phyloP scores from a whole-genome alignment of 805 yeast species.

The Schwanniomyces vanrijiae region DNA sequence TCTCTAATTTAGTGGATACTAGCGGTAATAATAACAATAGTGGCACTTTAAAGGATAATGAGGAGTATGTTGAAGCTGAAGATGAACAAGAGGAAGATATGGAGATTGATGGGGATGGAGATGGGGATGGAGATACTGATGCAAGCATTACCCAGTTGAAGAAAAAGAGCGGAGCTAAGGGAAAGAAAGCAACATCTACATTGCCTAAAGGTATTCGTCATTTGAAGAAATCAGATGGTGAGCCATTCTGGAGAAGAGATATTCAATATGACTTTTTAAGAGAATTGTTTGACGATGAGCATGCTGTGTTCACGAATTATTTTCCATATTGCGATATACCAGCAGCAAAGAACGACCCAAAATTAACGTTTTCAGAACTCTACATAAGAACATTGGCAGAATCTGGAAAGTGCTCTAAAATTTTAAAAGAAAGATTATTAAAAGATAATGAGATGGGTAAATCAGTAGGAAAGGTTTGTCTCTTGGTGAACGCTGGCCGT shows the following conservation, averaged over 20 bases:
- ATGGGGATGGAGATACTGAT: conserved; percentile 11
- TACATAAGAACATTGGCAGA: conserved; percentile 81
- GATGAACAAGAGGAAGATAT: conserved; percentile 5
- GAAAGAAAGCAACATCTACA: conserved; percentile 12
- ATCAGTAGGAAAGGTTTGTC: conserved; percentile 76
- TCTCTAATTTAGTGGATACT: conserved; percentile 10
- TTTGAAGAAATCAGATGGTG: conserved; percentile 87
- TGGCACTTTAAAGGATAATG: conserved; percentile 4
- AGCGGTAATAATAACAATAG: conserved; percentile 1
- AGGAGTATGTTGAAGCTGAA: conserved; percentile 1
- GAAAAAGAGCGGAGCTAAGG: conserved; percentile 13
- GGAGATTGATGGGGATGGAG: conserved; percentile 10
- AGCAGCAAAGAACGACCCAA: conserved; percentile 38
- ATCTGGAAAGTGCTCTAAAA: conserved; percentile 78
- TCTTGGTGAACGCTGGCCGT: conserved; percentile 88
- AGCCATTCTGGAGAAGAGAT: conserved; percentile 85
- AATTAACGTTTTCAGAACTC: conserved; percentile 77
- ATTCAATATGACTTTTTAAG: conserved; percentile 79
- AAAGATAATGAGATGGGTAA: conserved; percentile 61
- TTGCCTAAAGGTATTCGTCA: conserved; percentile 48
- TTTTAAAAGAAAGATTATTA: conserved; percentile 74
- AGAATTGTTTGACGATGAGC: conserved; percentile 60
- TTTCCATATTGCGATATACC: conserved; percentile 44
- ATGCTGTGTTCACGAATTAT: conserved; percentile 67
- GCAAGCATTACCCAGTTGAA: neutral